Conservation (phyloP, 2,329 filamentous ascomycete species). For the Colletotrichum eleusines region DNA sequence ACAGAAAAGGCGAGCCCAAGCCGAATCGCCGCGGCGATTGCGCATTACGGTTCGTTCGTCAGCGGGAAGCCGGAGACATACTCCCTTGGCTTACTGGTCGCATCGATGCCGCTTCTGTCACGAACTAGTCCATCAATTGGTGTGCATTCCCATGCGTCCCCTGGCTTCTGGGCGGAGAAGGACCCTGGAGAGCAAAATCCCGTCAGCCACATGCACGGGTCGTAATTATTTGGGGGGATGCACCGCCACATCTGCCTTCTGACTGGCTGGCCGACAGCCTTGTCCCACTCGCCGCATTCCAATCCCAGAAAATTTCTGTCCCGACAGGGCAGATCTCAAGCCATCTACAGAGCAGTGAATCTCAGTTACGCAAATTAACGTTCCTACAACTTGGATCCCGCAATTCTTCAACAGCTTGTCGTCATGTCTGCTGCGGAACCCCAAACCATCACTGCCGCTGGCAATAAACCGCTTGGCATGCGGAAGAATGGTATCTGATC, state of each 20-base stretch:
- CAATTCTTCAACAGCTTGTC: conserved; percentile 27
- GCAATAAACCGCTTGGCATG: conserved; percentile 70
- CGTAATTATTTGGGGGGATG: conserved; percentile 11
- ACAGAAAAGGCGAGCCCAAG: not conserved
- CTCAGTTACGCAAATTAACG: conserved; percentile 36
- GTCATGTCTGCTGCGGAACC: conserved; percentile 59
- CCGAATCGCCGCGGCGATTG: not conserved
- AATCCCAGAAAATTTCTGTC: conserved; percentile 34
- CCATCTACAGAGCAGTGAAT: conserved; percentile 28
- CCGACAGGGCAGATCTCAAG: conserved; percentile 17
- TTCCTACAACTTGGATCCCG: conserved; percentile 22
- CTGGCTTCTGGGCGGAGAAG: conserved; percentile 2
- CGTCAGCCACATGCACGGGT: conserved; percentile 24
- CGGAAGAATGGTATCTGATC: conserved; percentile 80
- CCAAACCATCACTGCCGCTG: conserved; percentile 49
- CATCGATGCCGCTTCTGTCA: not conserved
- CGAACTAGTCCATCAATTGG: conserved; percentile 1
- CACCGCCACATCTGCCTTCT: conserved; percentile 30
- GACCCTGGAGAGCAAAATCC: conserved; percentile 22
- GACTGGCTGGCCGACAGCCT: conserved; percentile 10
- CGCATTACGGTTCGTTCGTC: not conserved
- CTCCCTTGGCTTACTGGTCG: not conserved
- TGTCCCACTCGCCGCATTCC: conserved; percentile 26
- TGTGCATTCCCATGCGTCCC: conserved; percentile 13
- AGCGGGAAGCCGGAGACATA: not conserved